Conservation (phyloP, 1,284 basidiomycete genomes). For the Serendipita sp. region DNA sequence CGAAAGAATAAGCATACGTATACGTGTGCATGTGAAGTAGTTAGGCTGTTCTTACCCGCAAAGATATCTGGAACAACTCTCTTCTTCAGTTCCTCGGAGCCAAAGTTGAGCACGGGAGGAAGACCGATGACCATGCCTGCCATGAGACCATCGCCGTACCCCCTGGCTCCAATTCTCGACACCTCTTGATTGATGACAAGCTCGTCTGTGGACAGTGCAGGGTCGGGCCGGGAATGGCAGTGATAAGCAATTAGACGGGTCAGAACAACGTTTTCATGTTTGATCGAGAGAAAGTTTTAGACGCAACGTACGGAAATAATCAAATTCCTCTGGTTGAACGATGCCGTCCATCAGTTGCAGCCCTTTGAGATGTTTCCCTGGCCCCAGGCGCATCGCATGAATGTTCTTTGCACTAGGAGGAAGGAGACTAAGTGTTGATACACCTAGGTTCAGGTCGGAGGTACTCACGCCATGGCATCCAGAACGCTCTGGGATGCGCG, state of each 20-base stretch:
- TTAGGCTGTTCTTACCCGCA: conserved; percentile 57
- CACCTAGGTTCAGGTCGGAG: not conserved
- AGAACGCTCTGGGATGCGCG: conserved; percentile 48
- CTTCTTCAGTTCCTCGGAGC: conserved; percentile 59
- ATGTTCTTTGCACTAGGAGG: conserved; percentile 45
- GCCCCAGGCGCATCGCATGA: conserved; percentile 84
- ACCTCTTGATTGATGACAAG: conserved; percentile 84
- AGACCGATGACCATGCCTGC: conserved; percentile 68
- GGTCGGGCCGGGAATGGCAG: conserved; percentile 66
- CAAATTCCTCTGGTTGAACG: conserved; percentile 77
- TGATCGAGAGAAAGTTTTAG: not conserved
- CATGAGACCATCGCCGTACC: conserved; percentile 68
- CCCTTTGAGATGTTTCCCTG: conserved; percentile 73
- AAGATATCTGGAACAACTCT: conserved; percentile 74
- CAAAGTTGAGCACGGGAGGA: conserved; percentile 76
- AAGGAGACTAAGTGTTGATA: conserved; percentile 17
- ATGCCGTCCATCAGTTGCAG: conserved; percentile 66
- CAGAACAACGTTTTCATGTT: not conserved
- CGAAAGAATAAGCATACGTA: not conserved
- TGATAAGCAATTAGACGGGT: conserved; percentile 28
- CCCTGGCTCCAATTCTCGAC: conserved; percentile 62
- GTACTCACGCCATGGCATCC: conserved; percentile 53
- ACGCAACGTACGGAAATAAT: conserved; percentile 46
- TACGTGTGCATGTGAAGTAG: conserved; percentile 61
- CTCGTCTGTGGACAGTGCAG: conserved; percentile 21